A percentile compares a stretch with the other conserved stretches of the same genome.
phyloP scores from a whole-genome alignment of 805 yeast species.

The Dipodascopsis uninucleata region DNA sequence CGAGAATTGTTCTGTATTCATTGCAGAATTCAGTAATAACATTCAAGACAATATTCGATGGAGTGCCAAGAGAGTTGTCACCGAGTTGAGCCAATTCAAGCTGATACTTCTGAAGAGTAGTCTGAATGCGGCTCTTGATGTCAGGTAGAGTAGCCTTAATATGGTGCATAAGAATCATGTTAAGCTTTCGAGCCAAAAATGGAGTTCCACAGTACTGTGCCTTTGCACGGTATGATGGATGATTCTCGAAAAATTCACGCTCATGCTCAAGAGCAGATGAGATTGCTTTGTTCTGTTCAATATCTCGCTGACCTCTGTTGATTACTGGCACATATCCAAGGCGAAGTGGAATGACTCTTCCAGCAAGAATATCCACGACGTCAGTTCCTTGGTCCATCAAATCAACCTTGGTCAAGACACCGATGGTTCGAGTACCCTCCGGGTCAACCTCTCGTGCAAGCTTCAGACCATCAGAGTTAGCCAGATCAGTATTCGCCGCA shows the following conservation, averaged over 20 bases:
- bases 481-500: conserved; percentile 94
- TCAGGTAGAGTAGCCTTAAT: conserved; percentile 88
- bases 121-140: conserved; percentile 83
- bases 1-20: conserved; percentile 85
- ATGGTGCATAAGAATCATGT: conserved; percentile 82
- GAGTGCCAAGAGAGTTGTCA: conserved; percentile 73
- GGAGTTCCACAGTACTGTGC: conserved; percentile 99
- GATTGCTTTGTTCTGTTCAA: conserved; percentile 81
- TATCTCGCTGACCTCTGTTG: conserved; percentile 95
- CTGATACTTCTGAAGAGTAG: conserved; percentile 78
- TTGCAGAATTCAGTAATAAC: conserved; percentile 90
- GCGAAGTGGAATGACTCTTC: conserved; percentile 90
- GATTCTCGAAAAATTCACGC: conserved; percentile 74
- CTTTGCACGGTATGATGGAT: conserved; percentile 85
- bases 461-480: conserved; percentile 93
- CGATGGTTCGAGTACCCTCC: conserved; percentile 88
- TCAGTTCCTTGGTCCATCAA: conserved; percentile 98
- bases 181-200: conserved; percentile 85
- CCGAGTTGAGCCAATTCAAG: conserved; percentile 63
- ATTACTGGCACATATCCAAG: conserved; percentile 96
- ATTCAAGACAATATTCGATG: conserved; percentile 82
- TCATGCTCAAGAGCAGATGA: conserved; percentile 83
- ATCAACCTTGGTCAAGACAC: conserved; percentile 94
- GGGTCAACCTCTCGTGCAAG: conserved; percentile 98
- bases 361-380: conserved; percentile 91